Base-by-base conservation (phyloP, 768 basidiomycete species). In the Clitopilus hobsonii region DNA sequence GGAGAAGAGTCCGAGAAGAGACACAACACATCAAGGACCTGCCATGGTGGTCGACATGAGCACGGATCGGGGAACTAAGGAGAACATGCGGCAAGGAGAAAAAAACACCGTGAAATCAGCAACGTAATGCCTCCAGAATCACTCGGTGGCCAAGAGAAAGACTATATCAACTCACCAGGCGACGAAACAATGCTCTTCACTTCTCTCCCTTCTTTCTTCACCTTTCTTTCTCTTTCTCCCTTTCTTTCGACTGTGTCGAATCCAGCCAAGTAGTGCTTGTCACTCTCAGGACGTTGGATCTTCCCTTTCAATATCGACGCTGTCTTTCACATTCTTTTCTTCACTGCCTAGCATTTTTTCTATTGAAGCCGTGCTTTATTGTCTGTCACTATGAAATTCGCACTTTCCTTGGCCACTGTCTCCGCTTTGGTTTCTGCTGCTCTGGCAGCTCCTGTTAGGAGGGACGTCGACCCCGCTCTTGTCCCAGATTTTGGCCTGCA, bases 401-500 rank as follows among this genome's bases (percentile, higher is more conserved):
- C 67, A 57, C 26, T 64, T n/a, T 69, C 62, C 51, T 49, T 64
- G 51, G 53, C 68, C 56, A 54, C 69, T 54, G 61, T 65, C 38
- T 64, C 69, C 54, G 66, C 69, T 29, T 57, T 68, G 53, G 60
- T 70, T 54, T 58, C 68, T 29, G 67, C 72, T 25, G 73, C 75
- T n/a, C 69, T 67, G 51, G 74, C 77, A 22, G 63, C 65, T 3
- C 79, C 79, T 23, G 56, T 73, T 20, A 71, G 70, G 61, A 74
- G 82, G 49, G 74, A 69, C 53, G 67, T 73, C 22, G 67, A 73
- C 56, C 65, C 67, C 6, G 53, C 71, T 29, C 74, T 85, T 14
- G 80, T 85, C 22, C 87, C 87, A 4, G 65, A 79, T 20, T 82
- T 88, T 50, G 87, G 84, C n/a, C 72, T 77, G 59, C 53, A 64